Evolutionary conservation across 768 basidiomycete genomes (phyloP), one percentile per base, ranked within the genome.

Genomic region (Chalciporus pseudorubinellus): DNA sequence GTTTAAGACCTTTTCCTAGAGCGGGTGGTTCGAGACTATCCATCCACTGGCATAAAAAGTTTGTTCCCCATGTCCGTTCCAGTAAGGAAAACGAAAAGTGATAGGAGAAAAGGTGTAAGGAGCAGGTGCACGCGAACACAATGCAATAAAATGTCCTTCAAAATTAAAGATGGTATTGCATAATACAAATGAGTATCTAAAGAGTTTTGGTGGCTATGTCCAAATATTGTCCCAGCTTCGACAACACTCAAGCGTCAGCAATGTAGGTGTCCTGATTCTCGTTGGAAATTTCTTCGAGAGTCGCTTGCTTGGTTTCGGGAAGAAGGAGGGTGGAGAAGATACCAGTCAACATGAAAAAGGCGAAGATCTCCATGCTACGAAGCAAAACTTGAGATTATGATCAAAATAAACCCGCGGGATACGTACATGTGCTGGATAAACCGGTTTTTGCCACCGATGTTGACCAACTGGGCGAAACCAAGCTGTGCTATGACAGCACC

Each of bases 291-390:
- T 85, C 84, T 70, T 91, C 89, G 18, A 91, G 76, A 6, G 78
- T 66, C 67, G 60, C 72, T 38, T 73, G 71, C 68, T 82, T 93
- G 41, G 92, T 92, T 72, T 93, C 92, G 31, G 87, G 87, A 11
- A 93, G 65, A 13, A 92, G 77, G 14, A 91, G 70, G 0, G 90
- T 92, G 7, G 92, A 90, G 73, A 84, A 79, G 52, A 92, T 76
- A 40, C 91, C 91, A 2, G 87, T 91, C 49, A 91, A 68, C 90
- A 91, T 93, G 76, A 92, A 92, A 49, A 89, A 70, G 12, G 89
- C 89, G 56, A 92, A 89, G 48, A 93, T 81, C 70, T 92, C 80
- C 45, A 93, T 72, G 58, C 84, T 86, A 47, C 3, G 36, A 10
- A 46, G 8, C 22, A 28, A 42, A 21, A 11, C 51, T 59, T 6